Base-by-base conservation (phyloP, 2,329 filamentous ascomycete genomes). In the Microascus cirrosus region DNA sequence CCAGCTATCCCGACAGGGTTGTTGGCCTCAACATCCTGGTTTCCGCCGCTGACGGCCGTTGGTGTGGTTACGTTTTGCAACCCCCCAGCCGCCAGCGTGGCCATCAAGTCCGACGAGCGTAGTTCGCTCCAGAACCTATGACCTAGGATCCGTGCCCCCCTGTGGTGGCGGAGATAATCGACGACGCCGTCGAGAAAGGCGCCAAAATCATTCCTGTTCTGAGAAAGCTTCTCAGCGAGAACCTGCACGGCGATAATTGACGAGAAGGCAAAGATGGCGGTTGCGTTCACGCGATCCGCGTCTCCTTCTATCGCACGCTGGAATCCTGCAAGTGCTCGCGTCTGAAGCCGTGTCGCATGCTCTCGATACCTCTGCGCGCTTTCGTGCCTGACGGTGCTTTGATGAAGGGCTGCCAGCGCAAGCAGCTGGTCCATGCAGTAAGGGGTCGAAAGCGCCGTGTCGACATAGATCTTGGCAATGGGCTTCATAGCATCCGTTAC, bases 401-500 rank as follows among this genome's bases (percentile, higher is more conserved):
- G 61, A 58, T 80, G 74, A 3, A 75, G 66, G 5, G 77, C 75
- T 13, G 74, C 69, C 54, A 76, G 61, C 48, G 75, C 77, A 12
- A 80, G 69, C 6, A 77, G 54, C 61, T 77, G 69, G 58, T 79
- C 74, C 60, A 79, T 71, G 4, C 77, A 69, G 58, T 75, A 79
- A 1, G 74, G 77, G 2, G 68, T 66, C 28, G 67, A 62, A 10
- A 69, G 60, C 11, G 69, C 69, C 55, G 69, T 42, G 36, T 3
- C 10, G 36, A 42, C 12, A 18, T 42, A 42, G 36, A 42, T 42
- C 3, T 12, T 3, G 36, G 36, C 36, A 3, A 42, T 15, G 36
- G 36, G 36, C 5, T 18, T 12, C 36, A 42, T 42, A 15, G 36
- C 69, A 54, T 69, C 65, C 18, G 62, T 55, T 32, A 72, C 61